phyloP scores from a whole-genome alignment of 352 stramenopile species.

The Peronosclerospora sorghi region DNA sequence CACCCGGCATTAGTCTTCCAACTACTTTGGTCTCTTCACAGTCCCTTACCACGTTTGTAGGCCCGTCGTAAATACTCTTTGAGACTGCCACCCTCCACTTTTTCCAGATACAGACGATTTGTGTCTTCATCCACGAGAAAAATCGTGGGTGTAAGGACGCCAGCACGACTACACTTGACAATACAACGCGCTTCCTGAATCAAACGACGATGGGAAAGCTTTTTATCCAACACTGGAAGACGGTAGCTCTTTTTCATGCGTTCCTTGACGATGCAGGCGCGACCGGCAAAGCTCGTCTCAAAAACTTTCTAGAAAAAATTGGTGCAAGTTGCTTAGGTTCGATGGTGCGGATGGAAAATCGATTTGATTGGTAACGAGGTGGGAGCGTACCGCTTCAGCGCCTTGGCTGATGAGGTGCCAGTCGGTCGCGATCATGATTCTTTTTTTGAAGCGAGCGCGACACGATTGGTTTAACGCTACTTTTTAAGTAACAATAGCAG shows the following conservation, averaged over 20 bases:
- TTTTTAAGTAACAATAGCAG: too few species aligned
- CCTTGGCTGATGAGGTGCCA: constrained; percentile 72
- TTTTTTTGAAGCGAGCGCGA: too few species aligned
- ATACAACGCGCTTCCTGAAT: constrained; percentile 77
- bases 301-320: constrained; percentile 50
- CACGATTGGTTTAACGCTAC: too few species aligned
- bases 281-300: constrained; percentile 51
- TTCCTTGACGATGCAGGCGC: constrained; percentile 71
- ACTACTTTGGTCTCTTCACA: neutral
- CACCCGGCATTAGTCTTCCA: neutral
- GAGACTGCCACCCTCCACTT: constrained; percentile 52
- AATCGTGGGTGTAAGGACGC: constrained; percentile 59
- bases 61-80: constrained; percentile 56
- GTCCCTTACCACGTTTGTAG: constrained; percentile 33
- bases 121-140: constrained; percentile 75
- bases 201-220: constrained; percentile 66
- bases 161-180: constrained; percentile 65
- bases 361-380: neutral
- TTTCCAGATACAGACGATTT: constrained; percentile 57
- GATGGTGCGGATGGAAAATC: neutral
- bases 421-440: constrained; percentile 25
- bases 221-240: constrained; percentile 63
- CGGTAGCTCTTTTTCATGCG: constrained; percentile 77
- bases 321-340: neutral
- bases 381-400: constrained; percentile 36